Percentiles rank a stretch among this genome's conserved stretches.
phyloP scores from a whole-genome alignment of 768 basidiomycete genomes.

The Naganishia onofrii region DNA sequence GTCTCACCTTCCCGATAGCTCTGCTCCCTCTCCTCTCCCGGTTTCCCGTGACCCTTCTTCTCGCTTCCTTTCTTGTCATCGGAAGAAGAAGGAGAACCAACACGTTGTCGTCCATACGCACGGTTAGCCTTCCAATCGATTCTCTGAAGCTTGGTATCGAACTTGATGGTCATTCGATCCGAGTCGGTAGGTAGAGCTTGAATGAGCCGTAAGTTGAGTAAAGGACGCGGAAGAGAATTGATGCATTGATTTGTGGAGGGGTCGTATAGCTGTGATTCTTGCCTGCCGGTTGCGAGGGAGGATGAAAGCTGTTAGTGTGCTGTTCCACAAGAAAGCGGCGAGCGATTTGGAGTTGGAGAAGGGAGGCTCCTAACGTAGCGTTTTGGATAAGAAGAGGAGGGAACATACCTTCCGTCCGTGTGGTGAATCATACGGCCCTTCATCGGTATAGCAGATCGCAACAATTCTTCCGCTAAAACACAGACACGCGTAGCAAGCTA shows the following conservation, averaged over 20 bases:
- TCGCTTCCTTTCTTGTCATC: no score
- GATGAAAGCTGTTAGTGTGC: no score
- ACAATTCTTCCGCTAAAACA: slow-evolving; percentile 61
- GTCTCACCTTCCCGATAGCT: slow-evolving; percentile 3
- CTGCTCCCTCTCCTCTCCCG: no score
- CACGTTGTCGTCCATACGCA: slow-evolving; percentile 35
- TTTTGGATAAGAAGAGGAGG: background rate
- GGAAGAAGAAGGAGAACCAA: no score
- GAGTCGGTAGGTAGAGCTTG: slow-evolving; percentile 65
- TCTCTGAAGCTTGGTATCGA: slow-evolving; percentile 73
- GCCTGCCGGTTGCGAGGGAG: no score
- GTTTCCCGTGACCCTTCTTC: no score
- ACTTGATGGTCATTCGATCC: slow-evolving; percentile 62
- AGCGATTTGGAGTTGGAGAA: no score
- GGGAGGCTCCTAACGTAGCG: background rate
- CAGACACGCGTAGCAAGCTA: no score
- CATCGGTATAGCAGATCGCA: slow-evolving; percentile 85
- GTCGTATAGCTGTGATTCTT: slow-evolving; percentile 75
- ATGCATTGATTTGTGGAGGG: slow-evolving; percentile 78
- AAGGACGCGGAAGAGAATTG: slow-evolving; percentile 84
- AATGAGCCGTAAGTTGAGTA: slow-evolving; percentile 82
- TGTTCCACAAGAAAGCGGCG: no score
- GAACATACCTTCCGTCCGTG: slow-evolving; percentile 57
- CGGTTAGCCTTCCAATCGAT: slow-evolving; percentile 65
- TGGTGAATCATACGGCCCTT: slow-evolving; percentile 92